These are phyloP conservation scores for Triangularia setosa DNA, from an alignment of 2,329 filamentous ascomycete genomes.

Conservation along the genomic window DNA sequence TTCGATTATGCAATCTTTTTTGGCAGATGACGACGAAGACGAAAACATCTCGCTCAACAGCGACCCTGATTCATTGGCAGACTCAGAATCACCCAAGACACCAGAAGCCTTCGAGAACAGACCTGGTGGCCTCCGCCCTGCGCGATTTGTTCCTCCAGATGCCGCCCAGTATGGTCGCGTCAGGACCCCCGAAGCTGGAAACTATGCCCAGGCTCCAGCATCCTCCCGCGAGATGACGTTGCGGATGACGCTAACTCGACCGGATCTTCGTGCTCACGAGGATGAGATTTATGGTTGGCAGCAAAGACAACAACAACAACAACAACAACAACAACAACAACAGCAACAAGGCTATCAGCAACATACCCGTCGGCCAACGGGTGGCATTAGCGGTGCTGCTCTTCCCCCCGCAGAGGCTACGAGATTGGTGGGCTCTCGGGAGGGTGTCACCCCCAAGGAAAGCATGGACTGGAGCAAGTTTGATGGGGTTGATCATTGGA, in stretches of 20 bases:
- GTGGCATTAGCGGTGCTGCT: conserved; percentile 12
- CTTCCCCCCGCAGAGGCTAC: conserved; percentile 19
- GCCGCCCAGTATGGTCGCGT: not conserved
- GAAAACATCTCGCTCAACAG: conserved; percentile 54
- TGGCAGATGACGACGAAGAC: conserved; percentile 44
- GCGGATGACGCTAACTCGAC: conserved; percentile 89
- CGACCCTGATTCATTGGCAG: conserved; percentile 51
- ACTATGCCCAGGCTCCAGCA: conserved; percentile 49
- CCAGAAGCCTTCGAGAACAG: conserved; percentile 46
- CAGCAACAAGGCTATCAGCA: conserved; percentile 39
- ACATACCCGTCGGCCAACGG: conserved; percentile 22
- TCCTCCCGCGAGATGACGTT: conserved; percentile 86
- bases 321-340: conserved; percentile 43
- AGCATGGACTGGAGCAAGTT: conserved; percentile 46
- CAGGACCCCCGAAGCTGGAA: conserved; percentile 30
- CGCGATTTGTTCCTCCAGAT: conserved; percentile 17
- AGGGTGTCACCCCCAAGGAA: conserved; percentile 41
- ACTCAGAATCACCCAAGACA: conserved; percentile 58
- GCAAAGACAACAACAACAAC: conserved; percentile 42
- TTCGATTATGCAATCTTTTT: conserved; percentile 54
- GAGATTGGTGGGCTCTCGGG: conserved; percentile 30
- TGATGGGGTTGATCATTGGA: conserved; percentile 51
- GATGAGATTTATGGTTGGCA: conserved; percentile 70
- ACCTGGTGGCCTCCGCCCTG: conserved; percentile 16
- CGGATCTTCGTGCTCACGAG: conserved; percentile 75